Percentiles rank a stretch among this genome's conserved stretches.
Evolutionary conservation across 352 stramenopile species (phyloP).

Genomic region (Phytophthora pluvialis): DNA sequence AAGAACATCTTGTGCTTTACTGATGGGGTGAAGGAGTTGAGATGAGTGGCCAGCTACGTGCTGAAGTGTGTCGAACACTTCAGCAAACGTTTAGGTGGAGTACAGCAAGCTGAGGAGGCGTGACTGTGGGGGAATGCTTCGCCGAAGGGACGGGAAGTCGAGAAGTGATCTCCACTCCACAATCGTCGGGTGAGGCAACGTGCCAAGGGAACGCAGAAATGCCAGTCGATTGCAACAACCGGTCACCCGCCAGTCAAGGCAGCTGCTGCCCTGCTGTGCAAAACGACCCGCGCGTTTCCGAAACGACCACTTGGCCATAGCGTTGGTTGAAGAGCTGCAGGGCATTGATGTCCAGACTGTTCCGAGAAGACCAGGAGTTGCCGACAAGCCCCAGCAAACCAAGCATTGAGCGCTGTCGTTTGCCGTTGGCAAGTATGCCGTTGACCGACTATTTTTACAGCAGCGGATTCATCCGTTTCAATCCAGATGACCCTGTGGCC

Average conservation of each 20-base stretch:
- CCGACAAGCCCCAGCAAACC: slow-evolving; percentile 7
- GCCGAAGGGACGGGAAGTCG: slow-evolving; percentile 42
- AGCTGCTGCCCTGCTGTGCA: slow-evolving; percentile 23
- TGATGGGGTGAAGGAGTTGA: slow-evolving; percentile 11
- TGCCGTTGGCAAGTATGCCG: slow-evolving; percentile 28
- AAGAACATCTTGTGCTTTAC: slow-evolving; percentile 68
- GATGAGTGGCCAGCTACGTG: slow-evolving; percentile 34
- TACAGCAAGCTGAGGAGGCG: slow-evolving; percentile 42
- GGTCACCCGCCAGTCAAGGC: slow-evolving; percentile 31
- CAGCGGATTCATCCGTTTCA: slow-evolving; percentile 38
- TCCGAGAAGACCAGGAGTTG: slow-evolving; percentile 31
- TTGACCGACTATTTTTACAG: slow-evolving; percentile 46
- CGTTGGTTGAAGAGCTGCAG: slow-evolving; percentile 31
- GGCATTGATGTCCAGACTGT: slow-evolving; percentile 32
- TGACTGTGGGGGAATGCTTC: slow-evolving; percentile 43
- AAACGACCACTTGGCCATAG: slow-evolving; percentile 38
- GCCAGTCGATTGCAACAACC: slow-evolving; percentile 26
- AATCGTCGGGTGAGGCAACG: slow-evolving; percentile 27
- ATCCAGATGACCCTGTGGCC: slow-evolving; percentile 8
- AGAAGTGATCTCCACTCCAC: slow-evolving; percentile 40
- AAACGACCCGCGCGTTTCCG: slow-evolving; percentile 38
- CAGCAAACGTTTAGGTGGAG: slow-evolving; percentile 46
- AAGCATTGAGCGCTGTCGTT: slow-evolving; percentile 5
- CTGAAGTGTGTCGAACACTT: slow-evolving; percentile 37
- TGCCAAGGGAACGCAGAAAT: slow-evolving; percentile 34